A percentile compares a stretch with the other conserved stretches of the same genome.
These are phyloP conservation scores for Lolium multiflorum DNA, from an alignment of 176 grass and related monocot species.

Conservation along the genomic window DNA sequence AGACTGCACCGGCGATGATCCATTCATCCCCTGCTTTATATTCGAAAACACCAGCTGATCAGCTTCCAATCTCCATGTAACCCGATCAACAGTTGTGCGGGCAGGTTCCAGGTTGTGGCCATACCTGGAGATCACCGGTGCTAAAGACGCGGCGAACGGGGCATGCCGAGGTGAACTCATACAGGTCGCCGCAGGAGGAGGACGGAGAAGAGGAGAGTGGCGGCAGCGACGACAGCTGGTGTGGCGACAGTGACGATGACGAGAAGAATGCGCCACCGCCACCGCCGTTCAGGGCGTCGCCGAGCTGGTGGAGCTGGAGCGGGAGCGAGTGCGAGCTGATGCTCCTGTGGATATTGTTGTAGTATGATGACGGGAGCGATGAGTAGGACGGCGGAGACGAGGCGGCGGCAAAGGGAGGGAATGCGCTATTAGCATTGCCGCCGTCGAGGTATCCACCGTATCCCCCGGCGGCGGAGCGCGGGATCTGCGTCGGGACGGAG, in stretches of 20 bases:
- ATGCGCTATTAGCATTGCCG: conserved; percentile 39
- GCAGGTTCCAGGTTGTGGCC: background rate
- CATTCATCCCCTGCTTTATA: conserved; percentile 70
- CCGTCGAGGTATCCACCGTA: conserved; percentile 38
- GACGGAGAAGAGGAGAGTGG: conserved; percentile 62
- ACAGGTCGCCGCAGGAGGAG: conserved; percentile 68
- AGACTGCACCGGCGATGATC: conserved; percentile 35
- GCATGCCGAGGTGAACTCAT: conserved; percentile 57
- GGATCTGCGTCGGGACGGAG: conserved; percentile 44
- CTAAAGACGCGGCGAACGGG: conserved; percentile 79
- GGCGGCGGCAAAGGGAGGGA: conserved; percentile 26
- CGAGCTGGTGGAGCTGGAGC: conserved; percentile 42
- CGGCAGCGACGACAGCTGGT: conserved; percentile 39
- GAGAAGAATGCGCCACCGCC: conserved; percentile 35
- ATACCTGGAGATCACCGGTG: conserved; percentile 90
- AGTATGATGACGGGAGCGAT: conserved; percentile 45
- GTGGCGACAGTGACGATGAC: conserved; percentile 27
- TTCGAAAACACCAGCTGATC: background rate
- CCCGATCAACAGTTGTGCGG: background rate
- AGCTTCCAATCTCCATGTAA: background rate
- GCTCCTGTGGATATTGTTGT: conserved; percentile 59
- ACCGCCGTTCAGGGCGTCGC: conserved; percentile 14
- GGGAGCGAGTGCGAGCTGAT: conserved; percentile 66
- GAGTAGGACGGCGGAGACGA: conserved; percentile 47
- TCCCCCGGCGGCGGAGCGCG: background rate